A percentile compares a stretch with the other conserved stretches of the same genome.
These are phyloP conservation scores for Hypomyces rosellus DNA, from an alignment of 2,329 filamentous ascomycete genomes.

Conservation along the genomic window DNA sequence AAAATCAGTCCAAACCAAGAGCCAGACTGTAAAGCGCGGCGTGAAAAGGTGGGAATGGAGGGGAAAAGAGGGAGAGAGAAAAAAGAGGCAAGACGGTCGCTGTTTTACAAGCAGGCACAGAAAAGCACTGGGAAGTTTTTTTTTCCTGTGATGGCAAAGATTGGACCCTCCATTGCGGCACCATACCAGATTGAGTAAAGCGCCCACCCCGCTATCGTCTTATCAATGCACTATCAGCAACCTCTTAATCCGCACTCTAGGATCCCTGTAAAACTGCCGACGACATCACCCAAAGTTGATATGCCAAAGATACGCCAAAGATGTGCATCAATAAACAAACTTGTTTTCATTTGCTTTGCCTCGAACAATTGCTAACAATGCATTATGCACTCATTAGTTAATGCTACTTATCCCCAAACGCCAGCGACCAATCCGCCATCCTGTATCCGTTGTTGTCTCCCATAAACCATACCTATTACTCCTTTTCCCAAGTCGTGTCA, in stretches of 20 bases:
- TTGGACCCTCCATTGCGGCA: background rate
- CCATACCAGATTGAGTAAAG: background rate
- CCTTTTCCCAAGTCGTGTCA: constrained; percentile 2
- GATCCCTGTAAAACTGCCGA: background rate
- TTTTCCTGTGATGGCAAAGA: background rate
- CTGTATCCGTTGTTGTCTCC: background rate
- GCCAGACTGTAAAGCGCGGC: no score
- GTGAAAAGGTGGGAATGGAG: no score
- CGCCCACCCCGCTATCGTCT: background rate
- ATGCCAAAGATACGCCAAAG: background rate
- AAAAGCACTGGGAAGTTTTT: background rate
- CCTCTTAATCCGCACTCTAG: background rate
- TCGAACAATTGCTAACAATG: no score
- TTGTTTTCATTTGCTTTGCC: background rate
- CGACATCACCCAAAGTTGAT: no score
- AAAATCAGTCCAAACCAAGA: background rate
- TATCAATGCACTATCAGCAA: background rate
- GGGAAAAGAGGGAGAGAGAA: background rate
- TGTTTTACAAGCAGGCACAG: background rate
- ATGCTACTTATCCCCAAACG: constrained; percentile 6
- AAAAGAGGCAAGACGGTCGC: background rate
- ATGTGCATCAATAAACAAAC: background rate
- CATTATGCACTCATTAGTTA: background rate
- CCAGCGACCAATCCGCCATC: background rate
- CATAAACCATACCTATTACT: constrained; percentile 3